Percentiles rank a stretch among this genome's conserved stretches.
Conservation (phyloP, 73 alveolate species). For the Blepharisma japonicum region DNA sequence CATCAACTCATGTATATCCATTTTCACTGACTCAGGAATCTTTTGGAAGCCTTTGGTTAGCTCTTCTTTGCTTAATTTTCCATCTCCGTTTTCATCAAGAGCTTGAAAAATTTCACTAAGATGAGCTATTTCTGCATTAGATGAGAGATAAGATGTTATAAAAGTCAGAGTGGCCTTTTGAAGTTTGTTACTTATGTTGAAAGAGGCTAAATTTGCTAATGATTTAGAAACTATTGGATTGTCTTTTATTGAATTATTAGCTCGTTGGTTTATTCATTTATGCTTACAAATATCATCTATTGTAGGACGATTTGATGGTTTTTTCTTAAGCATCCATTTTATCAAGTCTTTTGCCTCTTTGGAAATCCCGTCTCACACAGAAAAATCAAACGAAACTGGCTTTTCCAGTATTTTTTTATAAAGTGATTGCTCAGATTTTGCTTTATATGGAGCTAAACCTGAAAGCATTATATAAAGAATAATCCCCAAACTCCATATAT, state of each 20-base stretch:
- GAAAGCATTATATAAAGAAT: constrained; percentile 48
- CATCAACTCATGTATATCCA: constrained; percentile 47
- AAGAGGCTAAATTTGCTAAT: constrained; percentile 39
- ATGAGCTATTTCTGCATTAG: constrained; percentile 47
- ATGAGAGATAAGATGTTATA: constrained; percentile 45
- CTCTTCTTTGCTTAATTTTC: constrained; percentile 53
- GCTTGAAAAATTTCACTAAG: constrained; percentile 41
- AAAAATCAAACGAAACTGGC: constrained; percentile 31
- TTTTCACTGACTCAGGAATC: neutral
- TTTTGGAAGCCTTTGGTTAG: constrained; percentile 29
- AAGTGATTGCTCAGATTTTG: constrained; percentile 43
- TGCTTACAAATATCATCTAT: constrained; percentile 41
- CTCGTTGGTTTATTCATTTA: constrained; percentile 46
- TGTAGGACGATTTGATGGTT: constrained; percentile 47
- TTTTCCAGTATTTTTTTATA: constrained; percentile 41
- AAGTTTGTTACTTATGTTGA: constrained; percentile 36
- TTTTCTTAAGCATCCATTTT: constrained; percentile 43
- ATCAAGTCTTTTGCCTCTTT: constrained; percentile 54
- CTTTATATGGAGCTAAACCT: constrained; percentile 45
- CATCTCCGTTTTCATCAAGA: constrained; percentile 52
- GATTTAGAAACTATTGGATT: constrained; percentile 28
- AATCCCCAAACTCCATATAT: constrained; percentile 62
- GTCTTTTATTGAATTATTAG: constrained; percentile 32
- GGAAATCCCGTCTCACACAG: constrained; percentile 49
- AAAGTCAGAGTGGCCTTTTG: constrained; percentile 59